Evolutionary conservation across 768 basidiomycete genomes (phyloP), one percentile per base, ranked within the genome.

Genomic region (Polyporus arcularius): DNA sequence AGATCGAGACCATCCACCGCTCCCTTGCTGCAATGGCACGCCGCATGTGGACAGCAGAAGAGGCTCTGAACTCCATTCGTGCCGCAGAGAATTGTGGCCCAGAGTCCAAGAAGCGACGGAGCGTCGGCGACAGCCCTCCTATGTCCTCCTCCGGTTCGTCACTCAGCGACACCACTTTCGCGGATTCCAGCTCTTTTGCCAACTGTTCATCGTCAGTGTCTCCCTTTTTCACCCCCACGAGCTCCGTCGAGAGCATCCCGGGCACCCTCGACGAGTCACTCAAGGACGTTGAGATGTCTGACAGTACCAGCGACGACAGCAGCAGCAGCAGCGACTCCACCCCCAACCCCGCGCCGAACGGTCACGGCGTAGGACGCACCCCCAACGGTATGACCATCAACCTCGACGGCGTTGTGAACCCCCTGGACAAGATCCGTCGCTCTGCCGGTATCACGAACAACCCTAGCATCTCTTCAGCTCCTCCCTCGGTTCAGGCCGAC

Each of bases 1-100:
- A 85, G 66, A 86, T 82, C 21, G 83, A 86, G 56, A 75, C 77
- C 63, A 84, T 87, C 66, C 71, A 83, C 38, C 79, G 80, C 57
- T 81, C 80, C 14, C 75, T 87, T 63, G 72, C 75, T 30, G 77
- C 75, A 32, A 74, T 87, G 53, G 81, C 81, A 2, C 74, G 78
- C 41, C 76, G 86, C 65, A 82, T 86, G 80, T 79, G 80, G 68
- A 74, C 76, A 31, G 85, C 86, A 14, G 87, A 86, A 64, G 79
- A 81, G 9, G 66, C 72, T 2, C 68, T 83, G 11, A 67, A 71
- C 21, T 68, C 76, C 16, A 75, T 82, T 52, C 78, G 77, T 62
- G 77, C 74, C 31, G 73, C 78, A 39, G 78, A 80, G 71, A 59
- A 49, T 18, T 65, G 68, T 50, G 75, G 78, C 15, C 78, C 77